Base-by-base conservation (phyloP, 345 rosid genomes). In the Hibiscus mutabilis region DNA sequence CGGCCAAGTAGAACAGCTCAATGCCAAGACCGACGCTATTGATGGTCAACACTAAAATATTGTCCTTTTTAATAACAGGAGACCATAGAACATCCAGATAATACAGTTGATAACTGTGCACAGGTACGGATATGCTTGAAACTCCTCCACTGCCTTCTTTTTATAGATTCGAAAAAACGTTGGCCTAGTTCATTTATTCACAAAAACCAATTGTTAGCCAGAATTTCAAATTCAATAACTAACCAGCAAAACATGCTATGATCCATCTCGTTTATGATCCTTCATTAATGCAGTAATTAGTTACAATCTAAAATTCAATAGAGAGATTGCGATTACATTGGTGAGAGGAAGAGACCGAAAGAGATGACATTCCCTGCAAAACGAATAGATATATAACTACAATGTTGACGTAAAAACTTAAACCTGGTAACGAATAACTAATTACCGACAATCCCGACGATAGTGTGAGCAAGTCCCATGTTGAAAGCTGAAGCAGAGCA, bases 51-150 rank as follows among this genome's bases (percentile, higher is more conserved):
- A 87, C 87, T 0, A 87, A 82, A n/a, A 76, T 13, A 73, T 84
- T 83, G 25, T 83, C 83, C 0, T 76, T 79, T 2, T 76, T 73
- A 55, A 87, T 88, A 7, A 85, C 7, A 2, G 91, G 4, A 85
- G 73, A 14, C 91, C 91, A 21, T 87, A 87, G 64, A 82, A 77
- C 0, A 82, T 76, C 89, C 89, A 87, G 3, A 82, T 9, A 76
- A 71, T 60, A 56, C 91, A 85, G 25, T 87, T 87, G 72, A 83
- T 72, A 1, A 82, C 27, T 0, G 91, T 79, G 0, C 80, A 62
- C 8, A 87, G 18, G 27, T 87, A 87, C 0, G 91, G 91, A 33
- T 73, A 78, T 15, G 86, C 81, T 40, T 74, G 79, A 70, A 83
- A 87, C 59, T 77, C 87, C 74, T 83, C 88, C 16, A 87, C 89